phyloP scores from a whole-genome alignment of 768 basidiomycete genomes.

The Lentinus brumalis region DNA sequence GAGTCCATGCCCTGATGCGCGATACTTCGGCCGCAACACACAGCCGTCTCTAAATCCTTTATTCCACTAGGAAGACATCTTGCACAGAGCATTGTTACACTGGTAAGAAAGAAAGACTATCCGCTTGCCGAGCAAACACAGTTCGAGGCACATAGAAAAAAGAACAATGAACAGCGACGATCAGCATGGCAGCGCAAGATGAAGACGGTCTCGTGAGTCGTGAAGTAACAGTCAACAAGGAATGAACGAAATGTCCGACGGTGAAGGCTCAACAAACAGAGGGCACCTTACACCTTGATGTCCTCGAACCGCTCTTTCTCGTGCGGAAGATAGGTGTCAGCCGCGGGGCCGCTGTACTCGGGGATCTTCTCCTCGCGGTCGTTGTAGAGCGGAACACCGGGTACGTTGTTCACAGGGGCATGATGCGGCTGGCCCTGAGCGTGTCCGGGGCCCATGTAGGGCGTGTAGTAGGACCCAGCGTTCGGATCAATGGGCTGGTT shows the following conservation, averaged over 20 bases:
- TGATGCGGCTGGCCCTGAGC: constrained; percentile 27
- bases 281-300: constrained; percentile 21
- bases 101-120: background rate
- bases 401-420: constrained; percentile 31
- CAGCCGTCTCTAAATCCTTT: background rate
- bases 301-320: constrained; percentile 32
- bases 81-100: background rate
- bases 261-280: background rate
- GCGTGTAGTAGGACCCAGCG: constrained; percentile 32
- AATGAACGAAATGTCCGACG: too few relatives aligned
- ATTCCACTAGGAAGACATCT: constrained; percentile 9
- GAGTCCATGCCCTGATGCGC: background rate
- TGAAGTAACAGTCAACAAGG: background rate
- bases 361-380: constrained; percentile 39
- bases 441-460: constrained; percentile 27
- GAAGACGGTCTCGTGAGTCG: background rate
- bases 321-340: constrained; percentile 24
- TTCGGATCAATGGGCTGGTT: constrained; percentile 38
- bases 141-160: background rate
- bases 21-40: background rate
- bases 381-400: constrained; percentile 45
- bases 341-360: constrained; percentile 26
- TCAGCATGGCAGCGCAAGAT: background rate
- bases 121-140: constrained; percentile 8
- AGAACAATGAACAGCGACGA: background rate